phyloP scores from a whole-genome alignment of 1,284 basidiomycete genomes.

The Pholiota adiposa region DNA sequence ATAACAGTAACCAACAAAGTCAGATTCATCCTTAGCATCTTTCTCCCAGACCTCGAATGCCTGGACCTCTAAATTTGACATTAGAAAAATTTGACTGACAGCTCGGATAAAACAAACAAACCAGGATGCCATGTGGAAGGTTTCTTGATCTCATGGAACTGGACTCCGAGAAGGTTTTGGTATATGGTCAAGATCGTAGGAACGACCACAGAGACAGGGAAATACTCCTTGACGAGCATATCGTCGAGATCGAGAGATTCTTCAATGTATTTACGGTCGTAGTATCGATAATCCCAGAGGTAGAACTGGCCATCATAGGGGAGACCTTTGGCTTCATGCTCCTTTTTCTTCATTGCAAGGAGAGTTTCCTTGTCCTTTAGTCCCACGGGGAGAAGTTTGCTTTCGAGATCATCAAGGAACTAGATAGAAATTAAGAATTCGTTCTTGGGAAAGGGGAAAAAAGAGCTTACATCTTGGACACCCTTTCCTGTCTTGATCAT shows the following conservation, averaged over 20 bases:
- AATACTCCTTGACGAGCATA: constrained; percentile 81
- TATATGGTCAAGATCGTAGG: constrained; percentile 82
- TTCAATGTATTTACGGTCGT: constrained; percentile 75
- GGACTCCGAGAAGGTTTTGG: constrained; percentile 76
- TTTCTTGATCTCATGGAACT: constrained; percentile 68
- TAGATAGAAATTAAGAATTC: constrained; percentile 18
- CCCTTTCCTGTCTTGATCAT: constrained; percentile 78
- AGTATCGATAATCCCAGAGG: constrained; percentile 72
- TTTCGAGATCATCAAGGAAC: constrained; percentile 75
- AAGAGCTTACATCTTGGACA: constrained; percentile 49
- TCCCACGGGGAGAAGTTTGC: constrained; percentile 75
- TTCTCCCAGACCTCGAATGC: constrained; percentile 84
- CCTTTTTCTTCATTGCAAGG: constrained; percentile 73
- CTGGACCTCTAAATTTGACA: constrained; percentile 61
- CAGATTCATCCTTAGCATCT: constrained; percentile 67
- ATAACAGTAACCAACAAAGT: constrained; percentile 82
- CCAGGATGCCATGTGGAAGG: constrained; percentile 72
- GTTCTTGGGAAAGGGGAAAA: background rate
- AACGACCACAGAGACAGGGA: constrained; percentile 82
- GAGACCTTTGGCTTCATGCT: constrained; percentile 59
- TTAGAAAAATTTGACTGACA: background rate
- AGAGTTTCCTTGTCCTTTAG: constrained; percentile 67
- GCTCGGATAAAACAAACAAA: constrained; percentile 34
- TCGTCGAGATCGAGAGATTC: constrained; percentile 72
- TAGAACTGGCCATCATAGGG: constrained; percentile 74